Conservation (phyloP, 1,139 yeast species). For the Wickerhamiella pararugosa region DNA sequence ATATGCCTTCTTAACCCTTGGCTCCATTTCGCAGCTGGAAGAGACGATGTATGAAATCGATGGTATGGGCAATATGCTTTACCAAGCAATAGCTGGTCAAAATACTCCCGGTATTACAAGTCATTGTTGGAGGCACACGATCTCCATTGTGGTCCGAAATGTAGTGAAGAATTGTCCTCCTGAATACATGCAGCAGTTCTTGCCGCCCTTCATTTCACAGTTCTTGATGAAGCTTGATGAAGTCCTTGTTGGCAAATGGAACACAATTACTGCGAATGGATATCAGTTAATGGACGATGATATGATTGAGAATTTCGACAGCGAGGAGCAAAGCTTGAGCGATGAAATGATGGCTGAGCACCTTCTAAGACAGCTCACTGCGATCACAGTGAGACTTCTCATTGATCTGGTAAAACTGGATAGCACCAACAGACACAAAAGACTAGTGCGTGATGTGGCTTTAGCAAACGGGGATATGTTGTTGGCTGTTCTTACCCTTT, state of each 20-base stretch:
- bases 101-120: conserved; percentile 76
- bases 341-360: conserved; percentile 99
- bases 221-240: conserved; percentile 59
- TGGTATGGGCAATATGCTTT: conserved; percentile 54
- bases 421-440: conserved; percentile 19
- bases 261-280: conserved; percentile 52
- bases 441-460: conserved; percentile 29
- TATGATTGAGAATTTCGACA: conserved; percentile 32
- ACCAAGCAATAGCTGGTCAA: conserved; percentile 69
- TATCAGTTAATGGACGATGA: conserved; percentile 43
- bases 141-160: conserved; percentile 74
- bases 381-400: conserved; percentile 76
- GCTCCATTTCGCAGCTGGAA: conserved; percentile 80
- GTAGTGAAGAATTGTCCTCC: conserved; percentile 81
- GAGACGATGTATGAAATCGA: conserved; percentile 82
- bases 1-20: conserved; percentile 80
- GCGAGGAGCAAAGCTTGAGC: conserved; percentile 48
- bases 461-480: conserved; percentile 50
- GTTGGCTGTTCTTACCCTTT: conserved; percentile 63
- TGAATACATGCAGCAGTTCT: conserved; percentile 47
- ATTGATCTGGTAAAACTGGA: conserved; percentile 80
- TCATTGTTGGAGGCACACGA: conserved; percentile 96
- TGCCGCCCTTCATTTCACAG: conserved; percentile 64
- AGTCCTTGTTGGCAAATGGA: conserved; percentile 62
- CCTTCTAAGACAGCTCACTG: conserved; percentile 79